Base-by-base conservation (phyloP, 2,329 filamentous ascomycete species). In the Fusarium citri region DNA sequence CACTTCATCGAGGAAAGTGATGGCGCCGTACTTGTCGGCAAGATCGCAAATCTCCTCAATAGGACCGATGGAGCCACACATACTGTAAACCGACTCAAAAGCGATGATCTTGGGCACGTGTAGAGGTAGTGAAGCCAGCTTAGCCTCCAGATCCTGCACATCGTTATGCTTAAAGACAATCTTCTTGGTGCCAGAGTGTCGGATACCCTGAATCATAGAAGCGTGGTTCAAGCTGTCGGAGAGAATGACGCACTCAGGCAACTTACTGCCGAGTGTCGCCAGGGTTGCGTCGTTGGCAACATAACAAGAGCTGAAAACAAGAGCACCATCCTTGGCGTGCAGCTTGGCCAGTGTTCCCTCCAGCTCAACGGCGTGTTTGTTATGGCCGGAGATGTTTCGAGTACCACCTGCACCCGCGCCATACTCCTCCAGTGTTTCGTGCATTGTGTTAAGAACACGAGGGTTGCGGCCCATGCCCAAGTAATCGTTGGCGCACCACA, bases 401-500 rank as follows among this genome's bases (percentile, higher is more conserved):
- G 96, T 99, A 58, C 96, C 96, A 68, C 96, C 96, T 34, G 96
- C 96, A 63, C 96, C 96, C 34, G 96, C 94, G 64, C 96, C 96
- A 76, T 99, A 99, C 78, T 90, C 93, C 74, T 99, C 94, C 46
- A 99, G 84, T 5, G 95, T 98, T 78, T 96, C 88, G 79, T 99
- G 95, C 96, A 99, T 99, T 59, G 89, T 89, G 79, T 92, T 89
- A 76, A 99, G 83, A 14, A 99, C 96, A 53, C 93, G 86, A 15
- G 89, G 88, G 81, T 98, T 98, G 75, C 94, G 89, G 46, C 96
- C 95, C 96, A 99, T 99, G 74, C 96, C 96, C 20, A 99, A 89
- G 80, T 99, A 99, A 80, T 99, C 96, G 78, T 99, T 99, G 78
- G 95, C 97, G 86, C 96, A 99, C 96, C 96, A 99, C 25, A 99